Evolutionary conservation across 2,329 filamentous ascomycete species (phyloP).

Genomic region (Fusarium penzigii): DNA sequence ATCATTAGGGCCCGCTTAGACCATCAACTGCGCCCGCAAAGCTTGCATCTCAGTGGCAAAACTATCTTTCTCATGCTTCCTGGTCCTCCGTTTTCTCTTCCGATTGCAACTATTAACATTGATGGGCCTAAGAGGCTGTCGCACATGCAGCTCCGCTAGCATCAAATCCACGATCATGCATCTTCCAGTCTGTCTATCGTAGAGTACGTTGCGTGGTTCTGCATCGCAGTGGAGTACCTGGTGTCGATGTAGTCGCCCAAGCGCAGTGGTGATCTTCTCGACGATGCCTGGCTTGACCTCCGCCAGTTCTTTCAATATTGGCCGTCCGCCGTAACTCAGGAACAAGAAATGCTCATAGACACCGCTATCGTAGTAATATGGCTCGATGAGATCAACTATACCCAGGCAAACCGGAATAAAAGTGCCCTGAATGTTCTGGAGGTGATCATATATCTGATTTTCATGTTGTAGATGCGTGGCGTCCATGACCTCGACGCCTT

Average conservation of each 20-base stretch:
- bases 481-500: no score
- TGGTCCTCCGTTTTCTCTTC: slow-evolving; percentile 22
- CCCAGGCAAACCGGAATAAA: slow-evolving; percentile 38
- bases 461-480: no score
- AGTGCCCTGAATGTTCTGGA: slow-evolving; percentile 34
- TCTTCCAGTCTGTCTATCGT: slow-evolving; percentile 18
- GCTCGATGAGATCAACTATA: slow-evolving; percentile 26
- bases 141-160: slow-evolving; percentile 20
- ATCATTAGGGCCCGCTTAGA: no score
- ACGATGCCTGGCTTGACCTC: not conserved
- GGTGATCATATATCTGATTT: slow-evolving; percentile 30
- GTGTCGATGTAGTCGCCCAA: slow-evolving; percentile 16
- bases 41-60: slow-evolving; percentile 4
- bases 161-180: slow-evolving; percentile 38
- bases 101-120: slow-evolving; percentile 16
- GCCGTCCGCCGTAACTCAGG: slow-evolving; percentile 19
- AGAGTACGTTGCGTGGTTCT: slow-evolving; percentile 35
- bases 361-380: slow-evolving; percentile 29
- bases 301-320: slow-evolving; percentile 3
- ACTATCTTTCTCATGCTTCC: slow-evolving; percentile 17
- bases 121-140: slow-evolving; percentile 24
- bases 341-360: slow-evolving; percentile 36
- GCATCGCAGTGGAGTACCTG: slow-evolving; percentile 33
- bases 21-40: no score
- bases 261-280: slow-evolving; percentile 3